These are phyloP conservation scores for Cyclostephanos tholiformis DNA, from an alignment of 108 stramenopile genomes.

Conservation along the genomic window DNA sequence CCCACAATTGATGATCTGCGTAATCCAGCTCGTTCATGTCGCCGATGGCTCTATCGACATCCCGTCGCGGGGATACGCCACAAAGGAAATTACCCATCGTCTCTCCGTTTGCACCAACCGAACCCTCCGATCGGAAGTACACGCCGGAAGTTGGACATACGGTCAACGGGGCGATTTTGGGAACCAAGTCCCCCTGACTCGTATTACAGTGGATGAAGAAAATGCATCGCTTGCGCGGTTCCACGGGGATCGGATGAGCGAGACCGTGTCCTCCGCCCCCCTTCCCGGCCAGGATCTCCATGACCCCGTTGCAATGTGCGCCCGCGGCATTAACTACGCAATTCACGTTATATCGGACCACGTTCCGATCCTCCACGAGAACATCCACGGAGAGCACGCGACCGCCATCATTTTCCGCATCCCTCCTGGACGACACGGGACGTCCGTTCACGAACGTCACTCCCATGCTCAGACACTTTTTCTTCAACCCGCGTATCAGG, in stretches of 20 bases:
- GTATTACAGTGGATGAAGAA: slow-evolving; percentile 70
- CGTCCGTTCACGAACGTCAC: slow-evolving; percentile 50
- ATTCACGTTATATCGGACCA: slow-evolving; percentile 45
- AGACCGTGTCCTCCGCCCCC: slow-evolving; percentile 3
- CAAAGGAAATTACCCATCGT: slow-evolving; percentile 62
- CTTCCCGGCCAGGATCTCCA: slow-evolving; percentile 44
- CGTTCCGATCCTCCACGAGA: background rate
- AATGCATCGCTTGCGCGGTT: slow-evolving; percentile 71
- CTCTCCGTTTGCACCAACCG: slow-evolving; percentile 19
- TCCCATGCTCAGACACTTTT: slow-evolving; percentile 54
- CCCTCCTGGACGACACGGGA: slow-evolving; percentile 30
- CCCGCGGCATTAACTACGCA: slow-evolving; percentile 71
- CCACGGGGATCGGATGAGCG: slow-evolving; percentile 60
- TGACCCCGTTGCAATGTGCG: slow-evolving; percentile 52
- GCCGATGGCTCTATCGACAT: slow-evolving; percentile 52
- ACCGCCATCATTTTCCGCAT: slow-evolving; percentile 31
- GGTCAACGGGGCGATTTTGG: slow-evolving; percentile 68
- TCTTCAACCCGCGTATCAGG: slow-evolving; percentile 50
- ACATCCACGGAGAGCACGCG: slow-evolving; percentile 50
- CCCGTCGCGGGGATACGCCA: slow-evolving; percentile 67
- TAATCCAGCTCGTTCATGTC: slow-evolving; percentile 41
- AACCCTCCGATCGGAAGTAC: slow-evolving; percentile 77
- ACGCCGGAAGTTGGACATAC: slow-evolving; percentile 59
- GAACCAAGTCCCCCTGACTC: slow-evolving; percentile 25
- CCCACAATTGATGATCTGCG: slow-evolving; percentile 67